Evolutionary conservation across 2,329 filamentous ascomycete species (phyloP).

Genomic region (Clonostachys rhizophaga): DNA sequence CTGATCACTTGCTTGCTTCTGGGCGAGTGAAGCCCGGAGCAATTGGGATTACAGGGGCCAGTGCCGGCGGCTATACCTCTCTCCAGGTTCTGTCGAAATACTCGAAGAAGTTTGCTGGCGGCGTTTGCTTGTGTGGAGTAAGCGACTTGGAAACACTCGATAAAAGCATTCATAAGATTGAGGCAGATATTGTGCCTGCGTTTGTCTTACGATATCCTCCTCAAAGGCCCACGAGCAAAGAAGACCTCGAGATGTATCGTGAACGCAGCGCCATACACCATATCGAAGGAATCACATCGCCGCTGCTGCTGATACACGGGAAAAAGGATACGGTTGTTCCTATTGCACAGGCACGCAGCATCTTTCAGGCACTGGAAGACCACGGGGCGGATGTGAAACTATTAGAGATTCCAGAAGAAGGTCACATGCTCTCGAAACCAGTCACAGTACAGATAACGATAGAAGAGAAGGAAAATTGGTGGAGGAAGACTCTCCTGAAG

Average conservation of each 20-base stretch:
- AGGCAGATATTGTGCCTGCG: conserved; percentile 42
- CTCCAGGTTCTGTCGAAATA: conserved; percentile 41
- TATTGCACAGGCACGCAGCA: conserved; percentile 45
- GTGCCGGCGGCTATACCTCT: conserved; percentile 49
- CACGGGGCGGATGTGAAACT: conserved; percentile 38
- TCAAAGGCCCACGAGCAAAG: conserved; percentile 21
- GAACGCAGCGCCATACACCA: conserved; percentile 44
- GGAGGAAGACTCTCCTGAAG: conserved; percentile 30
- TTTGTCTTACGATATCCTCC: conserved; percentile 26
- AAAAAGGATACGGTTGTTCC: conserved; percentile 54
- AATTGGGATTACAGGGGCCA: conserved; percentile 43
- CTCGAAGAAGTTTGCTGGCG: conserved; percentile 40
- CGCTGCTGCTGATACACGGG: conserved; percentile 53
- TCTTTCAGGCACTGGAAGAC: conserved; percentile 37
- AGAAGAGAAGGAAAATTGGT: conserved; percentile 40
- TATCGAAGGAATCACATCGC: conserved; percentile 39
- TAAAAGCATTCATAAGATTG: conserved; percentile 48
- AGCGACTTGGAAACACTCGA: conserved; percentile 40
- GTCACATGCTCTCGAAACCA: conserved; percentile 40
- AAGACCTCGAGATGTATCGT: conserved; percentile 32
- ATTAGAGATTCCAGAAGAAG: conserved; percentile 42
- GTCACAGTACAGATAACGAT: conserved; percentile 31
- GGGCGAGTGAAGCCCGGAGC: conserved; percentile 26
- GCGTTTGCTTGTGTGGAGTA: conserved; percentile 44
- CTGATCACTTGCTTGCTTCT: conserved; percentile 29